These are phyloP conservation scores for Solanum chacoense DNA, from an alignment of 305 asterid species.

Conservation along the genomic window DNA sequence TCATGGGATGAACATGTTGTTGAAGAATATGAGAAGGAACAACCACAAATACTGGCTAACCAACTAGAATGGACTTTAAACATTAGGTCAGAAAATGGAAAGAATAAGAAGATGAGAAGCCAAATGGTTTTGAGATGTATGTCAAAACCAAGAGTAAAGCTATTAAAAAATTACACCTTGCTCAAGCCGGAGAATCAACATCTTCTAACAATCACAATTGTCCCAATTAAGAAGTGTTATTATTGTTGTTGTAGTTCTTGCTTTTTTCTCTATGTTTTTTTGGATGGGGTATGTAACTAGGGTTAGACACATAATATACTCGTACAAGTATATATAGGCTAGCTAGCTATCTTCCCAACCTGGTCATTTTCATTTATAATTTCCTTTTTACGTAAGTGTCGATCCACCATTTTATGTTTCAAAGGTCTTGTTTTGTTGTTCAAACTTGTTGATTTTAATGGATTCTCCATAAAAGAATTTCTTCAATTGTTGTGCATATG, in stretches of 20 bases:
- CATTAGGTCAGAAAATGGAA: not conserved
- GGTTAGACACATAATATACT: not conserved
- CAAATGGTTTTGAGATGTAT: not conserved
- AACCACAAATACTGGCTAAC: not conserved
- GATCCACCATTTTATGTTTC: not conserved
- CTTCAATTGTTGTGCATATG: not conserved
- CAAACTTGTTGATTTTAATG: not conserved
- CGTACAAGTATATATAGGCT: not conserved
- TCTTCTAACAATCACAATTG: not conserved
- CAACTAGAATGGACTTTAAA: not conserved
- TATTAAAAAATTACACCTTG: not conserved
- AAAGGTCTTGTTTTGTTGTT: not conserved
- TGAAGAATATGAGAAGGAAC: not conserved
- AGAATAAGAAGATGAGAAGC: not conserved
- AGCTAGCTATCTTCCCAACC: not conserved
- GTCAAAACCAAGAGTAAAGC: not conserved
- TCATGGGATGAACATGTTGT: not conserved
- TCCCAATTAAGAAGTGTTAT: not conserved
- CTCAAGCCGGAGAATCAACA: not conserved
- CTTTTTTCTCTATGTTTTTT: not conserved
- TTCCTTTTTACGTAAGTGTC: not conserved
- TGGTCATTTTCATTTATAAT: not conserved
- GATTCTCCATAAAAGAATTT: not conserved
- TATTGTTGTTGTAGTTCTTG: not conserved
- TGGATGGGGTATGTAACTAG: not conserved